Evolutionary conservation across 805 yeast genomes (phyloP), one percentile per base, ranked within the genome.

Genomic region (Sugiyamaella boreocaroliniensis): DNA sequence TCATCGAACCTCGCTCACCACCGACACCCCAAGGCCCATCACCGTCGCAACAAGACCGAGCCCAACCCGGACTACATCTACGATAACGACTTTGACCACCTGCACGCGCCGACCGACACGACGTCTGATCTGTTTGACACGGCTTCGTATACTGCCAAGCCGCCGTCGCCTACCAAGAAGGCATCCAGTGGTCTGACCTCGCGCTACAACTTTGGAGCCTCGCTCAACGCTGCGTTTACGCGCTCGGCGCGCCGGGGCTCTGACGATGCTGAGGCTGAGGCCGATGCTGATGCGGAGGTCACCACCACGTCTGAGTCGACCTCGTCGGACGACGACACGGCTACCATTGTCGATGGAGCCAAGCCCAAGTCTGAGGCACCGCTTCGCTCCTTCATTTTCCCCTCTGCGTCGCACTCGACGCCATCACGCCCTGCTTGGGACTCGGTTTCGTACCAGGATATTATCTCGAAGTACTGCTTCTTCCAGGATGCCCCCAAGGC

Each of bases 381-480:
- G 4, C 22, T 45, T 7, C 41, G 52, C 26, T 50, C 53, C 2
- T 50, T 50, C 16, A 18, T 40, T n/a, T 50, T 50, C 49, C 45
- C 34, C 29, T 14, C 20, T 20, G 10, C 29, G 26, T 22, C 26
- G 26, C 26, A 22, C 6, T 15, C 12, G 40, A 26, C n/a, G 8
- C 34, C 42, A 12, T 47, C 46, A 29, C 53, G 58, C 49, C 68
- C 68, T 42, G 54, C 64, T 7, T 61, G 69, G 62, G 68, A 66
- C 53, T 68, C 74, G 16, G 49, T 64, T 9, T 58, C 66, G n/a
- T 71, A 71, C 58, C 68, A 71, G 58, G 70, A 64, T 48, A 58
- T 71, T 46, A 58, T 71, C 47, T 62, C 69, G 52, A 69, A 66
- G 57, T 71, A 71, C 62, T 71, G 75, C 58, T 71, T 71, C 54